phyloP scores from a whole-genome alignment of 345 rosid genomes.

The Arabidopsis thaliana region TAIR10.1 NC_003075.7:14507501-14508000 shows the following conservation, averaged over 20 bases:
- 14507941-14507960: constrained; percentile 25
- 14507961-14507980: constrained; percentile 72
- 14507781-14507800: background rate
- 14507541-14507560: constrained; percentile 79
- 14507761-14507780: constrained; percentile 22
- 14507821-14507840: background rate
- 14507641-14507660: constrained; percentile 73
- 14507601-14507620: constrained; percentile 84
- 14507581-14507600: constrained; percentile 91
- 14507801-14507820: background rate
- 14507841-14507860: background rate
- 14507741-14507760: constrained; percentile 68
- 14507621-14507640: constrained; percentile 89
- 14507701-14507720: constrained; percentile 72
- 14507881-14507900: too few relatives aligned
- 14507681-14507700: constrained; percentile 55
- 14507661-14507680: constrained; percentile 52
- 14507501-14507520: constrained; percentile 81
- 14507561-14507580: constrained; percentile 75
- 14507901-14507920: too few relatives aligned
- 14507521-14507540: constrained; percentile 64
- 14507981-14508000: constrained; percentile 76
- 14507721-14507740: constrained; percentile 94
- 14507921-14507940: too few relatives aligned
- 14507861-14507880: background rate